Base-by-base conservation (phyloP, 768 basidiomycete species). In the Clathrus columnatus region DNA sequence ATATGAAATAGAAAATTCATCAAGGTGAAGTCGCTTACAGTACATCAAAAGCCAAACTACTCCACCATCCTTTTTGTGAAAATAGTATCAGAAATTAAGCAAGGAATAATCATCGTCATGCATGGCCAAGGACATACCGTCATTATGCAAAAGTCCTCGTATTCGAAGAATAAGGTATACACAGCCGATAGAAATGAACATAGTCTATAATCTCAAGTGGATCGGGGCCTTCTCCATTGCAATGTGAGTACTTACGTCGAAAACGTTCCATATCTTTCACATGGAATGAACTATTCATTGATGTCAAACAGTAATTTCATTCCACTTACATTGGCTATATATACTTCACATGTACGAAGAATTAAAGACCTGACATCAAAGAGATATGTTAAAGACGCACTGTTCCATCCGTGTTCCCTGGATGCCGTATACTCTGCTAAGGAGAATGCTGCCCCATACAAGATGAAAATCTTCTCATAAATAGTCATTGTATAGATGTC, bases 391-490 rank as follows among this genome's bases (percentile, higher is more conserved):
- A 41, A 32, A 53, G 21, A 75, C 89, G 70, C 63, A 91, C 90
- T 83, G 45, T 79, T 77, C 88, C 87, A 92, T 23, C 92, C 91
- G 63, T 93, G 83, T 66, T 93, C 90, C 49, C 81, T 88, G 1
- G 85, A 80, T 4, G 89, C 81, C 0, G 91, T 91, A 65, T 94
- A 93, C 68, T 95, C 92, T 57, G 88, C 87, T 36, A 96, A 67
- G 4, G 84, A 72, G 61, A 95, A 92, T 1, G 91, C 91, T 4
- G 75, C 69, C 0, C 83, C 84, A 61, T 91, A 84, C 11, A 92
- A 61, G 48, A 91, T 77, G 64, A 94, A 94, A 8, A 82, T 69
- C 18, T 73, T 64, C 64, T 96, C 93, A 73, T 83, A 85, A 6
- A 68, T 60, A 24, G 80, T 81, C 48, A 85, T 59, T 8, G 67